Base-by-base conservation (phyloP, 176 grass and related monocot species). In the Eremochloa ophiuroides region DNA sequence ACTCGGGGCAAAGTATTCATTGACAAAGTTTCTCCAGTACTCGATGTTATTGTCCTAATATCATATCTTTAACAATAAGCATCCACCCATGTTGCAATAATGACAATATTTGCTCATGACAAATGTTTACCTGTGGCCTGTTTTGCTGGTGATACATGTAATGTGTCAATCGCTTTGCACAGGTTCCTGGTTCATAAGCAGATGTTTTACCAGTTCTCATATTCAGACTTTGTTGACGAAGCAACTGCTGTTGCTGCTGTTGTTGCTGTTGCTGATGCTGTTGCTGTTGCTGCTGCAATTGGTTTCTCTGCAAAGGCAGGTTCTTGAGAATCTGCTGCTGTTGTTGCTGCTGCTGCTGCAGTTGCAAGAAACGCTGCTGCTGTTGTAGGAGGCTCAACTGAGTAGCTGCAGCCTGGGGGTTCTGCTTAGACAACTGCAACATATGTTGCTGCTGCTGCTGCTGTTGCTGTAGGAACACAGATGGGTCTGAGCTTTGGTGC, bases 141-240 rank as follows among this genome's bases (percentile, higher is more conserved):
- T 91, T 94, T 79, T 99, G 96, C 62, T 99, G 93, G 83, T 99
- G 84, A 83, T 88, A 99, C 96, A 99, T 99, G 84, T 99, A 99
- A 86, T 91, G 96, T 15, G 96, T 99, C 74, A 99, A 81, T 65
- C 96, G 86, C 79, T 88, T 91, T 61, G 96, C 93, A 50, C 96
- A 99, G 50, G 89, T 99, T 43, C 96, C 93, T 39, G 96, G 96
- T 83, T 99, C 96, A 61, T 99, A 95, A 64, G 84, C 56, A 67
- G 76, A 58, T 10, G 47, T 23, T 64, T 91, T 94, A 61, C 66
- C 74, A 42, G 86, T 64, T 68, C 87, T 89, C 82, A 89, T 83
- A 75, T 83, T 80, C 14, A 94, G 84, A 83, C 84, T 91, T 28
- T 94, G 92, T 29, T 91, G 92, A 12, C 67, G 89, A 85, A 91